Evolutionary conservation across 768 basidiomycete species (phyloP), one percentile per base, ranked within the genome.

Genomic region (Boletus eberwhitei): DNA sequence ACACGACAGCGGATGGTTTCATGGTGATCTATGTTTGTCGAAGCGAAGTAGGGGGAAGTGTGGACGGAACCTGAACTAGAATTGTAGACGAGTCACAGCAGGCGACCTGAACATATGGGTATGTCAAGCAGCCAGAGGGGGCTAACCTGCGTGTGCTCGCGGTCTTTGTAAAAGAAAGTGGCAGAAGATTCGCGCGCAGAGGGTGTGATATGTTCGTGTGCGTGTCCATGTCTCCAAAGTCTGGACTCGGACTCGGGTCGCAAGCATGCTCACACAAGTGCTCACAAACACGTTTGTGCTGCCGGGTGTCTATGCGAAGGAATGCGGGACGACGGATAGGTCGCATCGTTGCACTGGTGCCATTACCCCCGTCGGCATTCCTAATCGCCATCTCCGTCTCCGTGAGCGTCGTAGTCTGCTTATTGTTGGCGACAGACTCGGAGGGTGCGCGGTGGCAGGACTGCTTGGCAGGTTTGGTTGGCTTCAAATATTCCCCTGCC

Each of bases 251-350:
- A 13, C 47, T n/a, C 57, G 50, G 7, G 26, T 55, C 9, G 62
- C 53, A n/a, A 67, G 67, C 47, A 62, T 57, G 45, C 68, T 70
- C 4, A 59, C 59, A n/a, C n/a, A n/a, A n/a, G n/a, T n/a, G n/a
- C n/a, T n/a, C n/a, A n/a, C n/a, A n/a, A 26, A 67, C 62, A 6
- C 65, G 64, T 39, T 56, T 55, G 47, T 58, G 65, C 8, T 62
- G 67, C n/a, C 47, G 60, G 14, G 67, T 69, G 42, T 67, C 60
- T 17, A 62, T 54, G 31, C 67, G 66, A n/a, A 48, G 37, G 44
- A 67, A 57, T 3, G 32, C 42, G 16, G 66, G 67, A 8, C 58
- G 59, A 8, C 46, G 56, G 31, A 40, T 2, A 2, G 22, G 29
- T 47, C 16, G 36, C 38, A 32, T 47, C 22, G 21, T 16, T 22